Evolutionary conservation across 2,329 filamentous ascomycete genomes (phyloP), one percentile per base, ranked within the genome.

Genomic region (Truncatella angustata): DNA sequence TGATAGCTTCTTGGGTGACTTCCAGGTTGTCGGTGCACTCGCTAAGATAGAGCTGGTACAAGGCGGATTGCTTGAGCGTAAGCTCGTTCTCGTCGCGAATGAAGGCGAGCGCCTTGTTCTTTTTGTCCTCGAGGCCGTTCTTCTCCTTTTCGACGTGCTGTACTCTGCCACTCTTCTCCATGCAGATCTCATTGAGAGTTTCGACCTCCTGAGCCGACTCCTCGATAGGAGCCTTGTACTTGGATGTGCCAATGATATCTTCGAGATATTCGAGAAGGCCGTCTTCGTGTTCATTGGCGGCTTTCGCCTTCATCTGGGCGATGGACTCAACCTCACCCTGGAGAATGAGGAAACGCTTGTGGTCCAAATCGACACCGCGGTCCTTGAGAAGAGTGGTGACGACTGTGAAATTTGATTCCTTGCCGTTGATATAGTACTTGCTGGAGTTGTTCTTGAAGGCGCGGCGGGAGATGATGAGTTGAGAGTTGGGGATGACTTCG

Each of bases 281-380:
- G 63, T 99, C 94, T 55, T 99, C 94, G 65, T 97, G 93, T 68
- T 99, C 94, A 61, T 90, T 93, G 37, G 82, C 86, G 4, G 95
- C 94, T 70, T 99, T 99, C 16, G 95, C 81, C 72, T 99, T 99
- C 94, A 99, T 99, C 71, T 97, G 94, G 5, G 94, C 93, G 66
- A 99, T 99, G 0, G 93, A 97, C 70, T 99, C 94, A 54, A 99
- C 94, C 69, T 99, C 94, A 65, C 94, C 94, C 70, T 99, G 94
- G 10, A 99, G 76, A 65, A 99, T 99, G 50, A 99, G 75, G 73
- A 99, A 99, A 54, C 94, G 90, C 73, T 99, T 99, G 74, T 99
- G 94, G 64, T 99, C 94, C 20, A 99, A 79, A 73, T 99, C 94
- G 14, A 99, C 90, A 2, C 94, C 95, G 21, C 90, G 85, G 20